A percentile compares a stretch with the other conserved stretches of the same genome.
These are phyloP conservation scores for Starmerella potacharoeniae DNA, from an alignment of 805 yeast genomes.

Conservation along the genomic window DNA sequence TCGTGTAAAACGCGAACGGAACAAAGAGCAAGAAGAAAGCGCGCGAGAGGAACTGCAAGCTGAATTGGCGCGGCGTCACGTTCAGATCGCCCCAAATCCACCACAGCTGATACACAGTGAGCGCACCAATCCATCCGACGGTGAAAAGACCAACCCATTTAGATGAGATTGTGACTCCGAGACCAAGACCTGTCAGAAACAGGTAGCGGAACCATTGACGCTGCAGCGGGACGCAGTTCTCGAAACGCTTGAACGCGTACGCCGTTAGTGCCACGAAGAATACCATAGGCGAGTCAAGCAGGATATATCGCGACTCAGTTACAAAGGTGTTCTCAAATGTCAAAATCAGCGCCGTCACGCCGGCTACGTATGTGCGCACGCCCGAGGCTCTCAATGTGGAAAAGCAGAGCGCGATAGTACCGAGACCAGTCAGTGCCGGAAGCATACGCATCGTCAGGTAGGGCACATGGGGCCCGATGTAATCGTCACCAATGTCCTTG, in stretches of 20 bases:
- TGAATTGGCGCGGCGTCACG: constrained; percentile 32
- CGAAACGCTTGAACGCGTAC: constrained; percentile 41
- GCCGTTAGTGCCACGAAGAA: constrained; percentile 37
- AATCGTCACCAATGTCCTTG: constrained; percentile 37
- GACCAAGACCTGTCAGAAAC: constrained; percentile 36
- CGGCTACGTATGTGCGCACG: constrained; percentile 41
- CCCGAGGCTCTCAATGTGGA: constrained; percentile 45
- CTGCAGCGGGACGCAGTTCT: constrained; percentile 36
- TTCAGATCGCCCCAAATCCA: constrained; percentile 53
- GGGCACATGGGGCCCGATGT: constrained; percentile 34
- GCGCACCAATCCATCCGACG: constrained; percentile 47
- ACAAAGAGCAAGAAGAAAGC: constrained; percentile 36
- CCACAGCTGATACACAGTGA: constrained; percentile 52
- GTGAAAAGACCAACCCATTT: constrained; percentile 66
- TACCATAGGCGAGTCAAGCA: constrained; percentile 37
- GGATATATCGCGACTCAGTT: constrained; percentile 46
- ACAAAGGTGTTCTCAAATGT: constrained; percentile 55
- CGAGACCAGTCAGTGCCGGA: constrained; percentile 45
- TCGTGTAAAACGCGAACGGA: constrained; percentile 49
- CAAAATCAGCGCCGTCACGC: constrained; percentile 41
- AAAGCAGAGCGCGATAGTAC: constrained; percentile 42
- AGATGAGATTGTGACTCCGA: constrained; percentile 49
- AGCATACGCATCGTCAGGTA: constrained; percentile 47
- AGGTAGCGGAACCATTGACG: constrained; percentile 44
- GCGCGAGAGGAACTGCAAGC: constrained; percentile 35